These are phyloP conservation scores for Hyaloscypha variabilis DNA, from an alignment of 495 filamentous ascomycete species.

Conservation along the genomic window DNA sequence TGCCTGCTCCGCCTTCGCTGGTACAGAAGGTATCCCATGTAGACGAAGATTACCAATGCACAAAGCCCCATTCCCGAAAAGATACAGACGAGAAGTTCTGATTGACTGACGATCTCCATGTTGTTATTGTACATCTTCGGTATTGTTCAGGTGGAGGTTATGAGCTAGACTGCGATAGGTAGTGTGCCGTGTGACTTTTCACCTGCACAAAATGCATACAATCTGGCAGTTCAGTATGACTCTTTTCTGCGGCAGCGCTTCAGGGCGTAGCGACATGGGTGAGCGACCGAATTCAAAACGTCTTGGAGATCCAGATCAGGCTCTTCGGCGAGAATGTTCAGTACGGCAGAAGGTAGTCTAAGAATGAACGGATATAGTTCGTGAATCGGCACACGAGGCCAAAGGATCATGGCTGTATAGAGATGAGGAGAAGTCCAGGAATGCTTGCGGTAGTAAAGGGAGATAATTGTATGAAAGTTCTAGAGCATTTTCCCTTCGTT, in stretches of 20 bases:
- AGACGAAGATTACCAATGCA: constrained; percentile 8
- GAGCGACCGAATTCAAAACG: background rate
- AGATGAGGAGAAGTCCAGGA: background rate
- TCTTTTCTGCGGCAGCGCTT: background rate
- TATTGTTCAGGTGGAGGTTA: background rate
- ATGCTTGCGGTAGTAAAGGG: background rate
- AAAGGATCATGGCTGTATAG: background rate
- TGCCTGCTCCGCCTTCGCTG: background rate
- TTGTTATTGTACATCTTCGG: constrained; percentile 1
- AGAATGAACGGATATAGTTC: background rate
- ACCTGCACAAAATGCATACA: background rate
- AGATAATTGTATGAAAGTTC: too few relatives aligned
- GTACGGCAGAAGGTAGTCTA: background rate
- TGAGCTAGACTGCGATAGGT: background rate
- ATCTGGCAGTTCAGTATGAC: background rate
- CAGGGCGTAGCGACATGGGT: background rate
- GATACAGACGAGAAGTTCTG: constrained; percentile 12
- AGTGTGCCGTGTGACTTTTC: background rate
- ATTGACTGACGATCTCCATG: constrained; percentile 14
- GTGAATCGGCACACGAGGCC: background rate
- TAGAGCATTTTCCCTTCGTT: too few relatives aligned
- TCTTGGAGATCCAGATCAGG: background rate
- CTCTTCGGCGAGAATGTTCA: background rate
- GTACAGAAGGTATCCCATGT: constrained; percentile 14
- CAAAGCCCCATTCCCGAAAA: constrained; percentile 17